Conservation (phyloP, 2,329 filamentous ascomycete genomes). For the Rasamsonia emersonii region DNA sequence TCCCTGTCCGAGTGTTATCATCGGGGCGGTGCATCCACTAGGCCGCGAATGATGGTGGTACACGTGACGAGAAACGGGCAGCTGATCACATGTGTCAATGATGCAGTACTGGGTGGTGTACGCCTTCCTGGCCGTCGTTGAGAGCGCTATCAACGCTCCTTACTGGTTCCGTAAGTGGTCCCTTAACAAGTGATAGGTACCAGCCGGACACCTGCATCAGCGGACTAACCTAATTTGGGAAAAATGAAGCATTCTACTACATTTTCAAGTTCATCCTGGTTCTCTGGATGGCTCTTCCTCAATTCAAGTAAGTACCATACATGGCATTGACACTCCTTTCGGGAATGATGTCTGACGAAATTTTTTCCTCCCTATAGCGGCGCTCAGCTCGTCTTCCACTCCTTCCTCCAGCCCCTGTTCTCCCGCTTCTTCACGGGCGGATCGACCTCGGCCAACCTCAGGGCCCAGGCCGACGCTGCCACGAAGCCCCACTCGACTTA, state of each 20-base stretch:
- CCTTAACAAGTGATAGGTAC: too few relatives aligned
- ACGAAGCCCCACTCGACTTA: slow-evolving; percentile 56
- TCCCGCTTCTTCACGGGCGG: slow-evolving; percentile 77
- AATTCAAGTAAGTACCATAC: slow-evolving; percentile 64
- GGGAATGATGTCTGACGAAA: slow-evolving; percentile 10
- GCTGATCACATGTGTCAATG: slow-evolving; percentile 13
- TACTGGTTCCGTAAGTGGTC: slow-evolving; percentile 56
- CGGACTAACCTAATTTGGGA: slow-evolving; percentile 20
- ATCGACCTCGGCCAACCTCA: slow-evolving; percentile 77
- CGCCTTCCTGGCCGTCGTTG: slow-evolving; percentile 57
- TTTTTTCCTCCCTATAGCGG: slow-evolving; percentile 57
- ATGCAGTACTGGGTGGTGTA: slow-evolving; percentile 59
- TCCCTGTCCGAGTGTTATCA: slow-evolving; percentile 1
- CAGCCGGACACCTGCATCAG: too few relatives aligned
- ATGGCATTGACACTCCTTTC: slow-evolving; percentile 13
- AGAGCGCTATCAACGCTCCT: slow-evolving; percentile 57
- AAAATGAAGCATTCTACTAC: slow-evolving; percentile 73
- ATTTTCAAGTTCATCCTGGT: slow-evolving; percentile 98
- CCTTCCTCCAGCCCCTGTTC: slow-evolving; percentile 84
- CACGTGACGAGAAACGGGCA: too few relatives aligned
- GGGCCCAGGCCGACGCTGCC: slow-evolving; percentile 73
- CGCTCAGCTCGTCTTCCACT: slow-evolving; percentile 93
- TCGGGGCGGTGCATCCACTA: slow-evolving; percentile 12
- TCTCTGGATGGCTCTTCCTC: slow-evolving; percentile 93
- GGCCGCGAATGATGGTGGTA: too few relatives aligned